phyloP scores from a whole-genome alignment of 2,329 filamentous ascomycete species.

The Phyllosticta citriasiana region DNA sequence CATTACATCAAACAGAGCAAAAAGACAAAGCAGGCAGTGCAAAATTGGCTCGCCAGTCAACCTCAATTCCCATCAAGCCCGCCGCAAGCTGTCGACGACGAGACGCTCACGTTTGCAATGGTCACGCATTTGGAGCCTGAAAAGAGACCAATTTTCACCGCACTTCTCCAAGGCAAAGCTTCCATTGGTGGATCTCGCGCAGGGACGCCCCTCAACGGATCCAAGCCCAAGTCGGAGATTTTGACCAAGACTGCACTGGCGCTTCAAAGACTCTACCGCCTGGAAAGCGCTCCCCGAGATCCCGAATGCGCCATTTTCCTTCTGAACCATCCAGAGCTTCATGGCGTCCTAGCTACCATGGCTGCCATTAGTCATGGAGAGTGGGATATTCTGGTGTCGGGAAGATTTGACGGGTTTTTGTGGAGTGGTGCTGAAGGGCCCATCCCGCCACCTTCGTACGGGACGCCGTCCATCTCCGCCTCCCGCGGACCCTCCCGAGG shows the following conservation, averaged over 20 bases:
- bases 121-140: constrained; percentile 71
- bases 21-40: constrained; percentile 84
- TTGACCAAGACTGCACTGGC: constrained; percentile 66
- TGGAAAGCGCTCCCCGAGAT: constrained; percentile 64
- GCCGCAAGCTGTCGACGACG: constrained; percentile 84
- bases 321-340: constrained; percentile 68
- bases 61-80: constrained; percentile 63
- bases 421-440: constrained; percentile 76
- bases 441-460: constrained; percentile 15
- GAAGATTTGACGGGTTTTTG: constrained; percentile 89
- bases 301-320: constrained; percentile 80
- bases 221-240: constrained; percentile 57
- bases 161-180: constrained; percentile 55
- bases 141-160: constrained; percentile 72
- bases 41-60: constrained; percentile 79
- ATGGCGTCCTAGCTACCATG: constrained; percentile 78
- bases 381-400: constrained; percentile 91
- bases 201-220: constrained; percentile 48
- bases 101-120: constrained; percentile 88
- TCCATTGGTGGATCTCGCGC: constrained; percentile 46
- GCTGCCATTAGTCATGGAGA: constrained; percentile 84
- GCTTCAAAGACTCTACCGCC: constrained; percentile 74
- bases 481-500: constrained; percentile 26
- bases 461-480: constrained; percentile 14
- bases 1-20: constrained; percentile 87